Percentiles rank a stretch among this genome's conserved stretches.
Evolutionary conservation across 495 filamentous ascomycete species (phyloP).

Genomic region (Penicillium steckii): DNA sequence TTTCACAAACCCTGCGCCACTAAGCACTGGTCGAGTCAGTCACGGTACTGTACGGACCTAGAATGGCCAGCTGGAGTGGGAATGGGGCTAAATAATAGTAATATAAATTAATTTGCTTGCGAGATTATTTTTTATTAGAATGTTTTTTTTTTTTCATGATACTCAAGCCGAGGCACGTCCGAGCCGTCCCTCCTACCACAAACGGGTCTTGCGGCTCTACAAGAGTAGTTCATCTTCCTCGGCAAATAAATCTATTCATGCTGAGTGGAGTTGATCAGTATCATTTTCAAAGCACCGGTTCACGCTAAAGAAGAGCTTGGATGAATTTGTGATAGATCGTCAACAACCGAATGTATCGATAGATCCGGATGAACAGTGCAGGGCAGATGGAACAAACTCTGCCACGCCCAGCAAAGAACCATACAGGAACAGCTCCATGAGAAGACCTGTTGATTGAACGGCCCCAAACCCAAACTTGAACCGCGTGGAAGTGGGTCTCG

Average conservation of each 20-base stretch:
- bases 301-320: conserved; percentile 7
- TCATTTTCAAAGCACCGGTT: background rate
- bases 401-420: too few species aligned
- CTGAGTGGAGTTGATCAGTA: background rate
- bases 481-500: conserved; percentile 2
- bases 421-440: background rate
- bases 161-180: background rate
- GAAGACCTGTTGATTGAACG: background rate
- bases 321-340: conserved; percentile 19
- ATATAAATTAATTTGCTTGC: background rate
- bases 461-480: background rate
- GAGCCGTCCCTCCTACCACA: background rate
- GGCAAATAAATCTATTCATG: background rate
- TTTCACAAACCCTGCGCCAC: background rate
- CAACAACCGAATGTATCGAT: conserved; percentile 8
- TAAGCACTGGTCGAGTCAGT: background rate
- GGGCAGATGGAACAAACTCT: conserved; percentile 4
- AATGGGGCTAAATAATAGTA: background rate
- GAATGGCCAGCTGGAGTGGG: too few species aligned
- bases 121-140: too few species aligned
- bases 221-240: background rate
- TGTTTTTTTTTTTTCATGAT: background rate
- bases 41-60: background rate
- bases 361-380: conserved; percentile 14
- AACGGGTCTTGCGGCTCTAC: conserved; percentile 7